Conservation (phyloP, 2,329 filamentous ascomycete species). For the Aspergillus luchuensis region DNA sequence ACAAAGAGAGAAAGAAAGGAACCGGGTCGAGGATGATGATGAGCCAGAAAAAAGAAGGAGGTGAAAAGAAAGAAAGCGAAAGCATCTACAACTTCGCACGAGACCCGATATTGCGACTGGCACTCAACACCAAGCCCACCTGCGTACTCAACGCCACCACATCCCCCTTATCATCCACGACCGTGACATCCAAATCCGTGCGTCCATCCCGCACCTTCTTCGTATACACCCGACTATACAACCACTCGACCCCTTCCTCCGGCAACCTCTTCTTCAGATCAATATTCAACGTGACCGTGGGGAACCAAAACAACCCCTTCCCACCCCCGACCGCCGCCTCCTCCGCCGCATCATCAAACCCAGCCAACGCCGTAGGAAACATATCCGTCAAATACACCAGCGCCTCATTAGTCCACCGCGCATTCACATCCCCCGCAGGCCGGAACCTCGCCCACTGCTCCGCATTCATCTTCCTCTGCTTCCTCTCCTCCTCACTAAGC, state of each 20-base stretch:
- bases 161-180: conserved; percentile 66
- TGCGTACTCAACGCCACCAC: conserved; percentile 70
- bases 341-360: conserved; percentile 38
- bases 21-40: not conserved
- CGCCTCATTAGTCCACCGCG: conserved; percentile 62
- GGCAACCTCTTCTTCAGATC: conserved; percentile 76
- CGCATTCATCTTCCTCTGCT: conserved; percentile 37
- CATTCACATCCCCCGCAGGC: conserved; percentile 51
- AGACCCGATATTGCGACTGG: conserved; percentile 63
- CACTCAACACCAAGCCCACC: conserved; percentile 64
- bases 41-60: no score
- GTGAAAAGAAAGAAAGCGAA: not conserved
- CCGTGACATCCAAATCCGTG: conserved; percentile 71
- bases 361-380: conserved; percentile 67
- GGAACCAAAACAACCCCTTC: conserved; percentile 66
- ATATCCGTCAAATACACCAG: conserved; percentile 69
- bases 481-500: no score
- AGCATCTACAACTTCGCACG: conserved; percentile 35
- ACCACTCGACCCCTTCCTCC: conserved; percentile 68
- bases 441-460: conserved; percentile 70
- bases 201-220: conserved; percentile 71
- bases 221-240: conserved; percentile 65
- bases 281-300: conserved; percentile 72
- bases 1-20: no score
- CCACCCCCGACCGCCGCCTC: conserved; percentile 30